phyloP scores from a whole-genome alignment of 1,139 yeast genomes.

The Geotrichum klebahnii region DNA sequence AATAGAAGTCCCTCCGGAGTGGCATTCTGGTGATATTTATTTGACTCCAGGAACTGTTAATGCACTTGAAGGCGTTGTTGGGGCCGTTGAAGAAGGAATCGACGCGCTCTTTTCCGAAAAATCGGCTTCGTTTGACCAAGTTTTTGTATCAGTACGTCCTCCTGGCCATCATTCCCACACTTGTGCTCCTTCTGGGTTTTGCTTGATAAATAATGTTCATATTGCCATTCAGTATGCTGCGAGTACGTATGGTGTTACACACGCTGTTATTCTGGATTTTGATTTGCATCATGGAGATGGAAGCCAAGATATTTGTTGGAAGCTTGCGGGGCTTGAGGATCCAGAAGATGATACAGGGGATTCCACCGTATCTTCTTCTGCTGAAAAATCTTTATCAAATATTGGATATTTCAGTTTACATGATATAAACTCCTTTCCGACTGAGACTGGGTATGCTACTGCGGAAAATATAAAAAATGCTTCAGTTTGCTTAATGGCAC shows the following conservation, averaged over 20 bases:
- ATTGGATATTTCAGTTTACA: constrained; percentile 83
- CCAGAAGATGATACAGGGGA: constrained; percentile 32
- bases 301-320: constrained; percentile 83
- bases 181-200: constrained; percentile 80
- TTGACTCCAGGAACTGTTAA: constrained; percentile 61
- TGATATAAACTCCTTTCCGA: constrained; percentile 83
- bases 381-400: constrained; percentile 19
- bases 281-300: constrained; percentile 95
- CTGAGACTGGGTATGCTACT: constrained; percentile 74
- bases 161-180: constrained; percentile 93
- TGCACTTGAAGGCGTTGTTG: constrained; percentile 76
- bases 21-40: constrained; percentile 85
- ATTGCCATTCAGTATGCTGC: constrained; percentile 78
- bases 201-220: constrained; percentile 77
- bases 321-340: constrained; percentile 61
- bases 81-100: constrained; percentile 70
- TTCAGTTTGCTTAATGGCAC: constrained; percentile 73
- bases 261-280: constrained; percentile 77
- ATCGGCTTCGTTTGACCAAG: constrained; percentile 47
- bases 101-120: constrained; percentile 49
- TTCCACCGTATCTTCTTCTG: background rate
- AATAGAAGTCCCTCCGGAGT: constrained; percentile 72
- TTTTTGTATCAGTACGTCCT: constrained; percentile 70
- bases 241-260: constrained; percentile 60
- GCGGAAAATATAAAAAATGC: constrained; percentile 71